Conservation (phyloP, 257 asterid genomes). For the Solanum chmielewskii region DNA sequence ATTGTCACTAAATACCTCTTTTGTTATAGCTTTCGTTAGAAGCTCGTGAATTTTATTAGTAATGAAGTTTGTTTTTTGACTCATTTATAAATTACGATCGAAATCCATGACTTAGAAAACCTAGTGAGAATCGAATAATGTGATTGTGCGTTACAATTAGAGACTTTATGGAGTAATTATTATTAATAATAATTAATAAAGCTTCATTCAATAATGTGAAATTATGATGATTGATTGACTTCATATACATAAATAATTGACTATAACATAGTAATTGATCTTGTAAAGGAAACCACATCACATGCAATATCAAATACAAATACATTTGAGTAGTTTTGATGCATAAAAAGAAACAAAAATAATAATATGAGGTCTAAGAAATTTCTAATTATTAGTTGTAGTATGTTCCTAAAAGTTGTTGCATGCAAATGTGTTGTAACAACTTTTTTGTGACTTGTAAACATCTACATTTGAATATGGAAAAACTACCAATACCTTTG, state of each 20-base stretch:
- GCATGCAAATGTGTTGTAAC: background rate
- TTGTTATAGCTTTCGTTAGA: background rate
- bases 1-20: background rate
- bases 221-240: background rate
- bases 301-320: background rate
- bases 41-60: background rate
- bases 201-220: background rate
- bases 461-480: background rate
- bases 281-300: background rate
- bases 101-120: background rate
- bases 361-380: background rate
- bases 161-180: background rate
- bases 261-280: background rate
- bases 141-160: background rate
- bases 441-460: constrained; percentile 11
- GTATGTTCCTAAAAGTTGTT: constrained; percentile 8
- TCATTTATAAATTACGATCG: background rate
- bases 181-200: too few relatives aligned
- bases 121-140: background rate
- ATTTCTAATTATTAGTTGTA: background rate
- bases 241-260: background rate
- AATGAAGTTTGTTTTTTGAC: background rate
- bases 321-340: background rate
- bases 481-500: background rate
- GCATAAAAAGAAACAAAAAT: background rate